Percentiles rank a stretch among this genome's conserved stretches.
These are phyloP conservation scores for Colletotrichum kahawae DNA, from an alignment of 2,329 filamentous ascomycete species.

Conservation along the genomic window DNA sequence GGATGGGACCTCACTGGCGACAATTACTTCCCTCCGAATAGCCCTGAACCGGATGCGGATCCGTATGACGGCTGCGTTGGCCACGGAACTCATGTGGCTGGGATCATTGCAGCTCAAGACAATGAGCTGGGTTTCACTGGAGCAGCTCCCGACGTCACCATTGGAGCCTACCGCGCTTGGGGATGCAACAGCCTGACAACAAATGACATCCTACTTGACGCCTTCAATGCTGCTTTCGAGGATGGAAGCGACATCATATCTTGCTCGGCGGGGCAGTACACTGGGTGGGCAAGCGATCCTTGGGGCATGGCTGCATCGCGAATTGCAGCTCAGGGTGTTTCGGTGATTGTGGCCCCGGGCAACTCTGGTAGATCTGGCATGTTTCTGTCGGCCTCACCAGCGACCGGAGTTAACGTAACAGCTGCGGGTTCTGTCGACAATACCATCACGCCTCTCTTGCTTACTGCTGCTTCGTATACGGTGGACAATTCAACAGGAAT, in stretches of 20 bases:
- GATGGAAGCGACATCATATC: constrained; percentile 40
- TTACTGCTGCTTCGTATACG: not conserved
- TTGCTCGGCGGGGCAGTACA: constrained; percentile 26
- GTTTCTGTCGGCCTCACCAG: constrained; percentile 25
- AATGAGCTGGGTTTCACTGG: constrained; percentile 42
- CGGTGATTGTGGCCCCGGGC: constrained; percentile 30
- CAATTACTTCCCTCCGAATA: constrained; percentile 28
- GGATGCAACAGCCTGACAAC: constrained; percentile 35
- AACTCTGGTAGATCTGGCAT: constrained; percentile 28
- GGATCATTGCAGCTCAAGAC: constrained; percentile 48
- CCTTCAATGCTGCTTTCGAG: constrained; percentile 46
- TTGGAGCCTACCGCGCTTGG: constrained; percentile 45
- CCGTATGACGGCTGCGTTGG: constrained; percentile 42
- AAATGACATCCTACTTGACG: constrained; percentile 45
- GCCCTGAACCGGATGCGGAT: constrained; percentile 41
- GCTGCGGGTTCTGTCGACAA: constrained; percentile 25
- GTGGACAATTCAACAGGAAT: not conserved
- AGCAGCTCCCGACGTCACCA: constrained; percentile 43
- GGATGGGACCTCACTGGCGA: constrained; percentile 54
- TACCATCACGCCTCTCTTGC: constrained; percentile 18
- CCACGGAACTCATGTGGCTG: constrained; percentile 41
- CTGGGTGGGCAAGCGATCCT: constrained; percentile 32
- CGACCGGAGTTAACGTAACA: constrained; percentile 26
- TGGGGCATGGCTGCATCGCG: constrained; percentile 28
- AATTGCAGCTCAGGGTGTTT: constrained; percentile 32